Evolutionary conservation across 441 rosid genomes (phyloP).

Genomic region (Croton laevigatus): DNA sequence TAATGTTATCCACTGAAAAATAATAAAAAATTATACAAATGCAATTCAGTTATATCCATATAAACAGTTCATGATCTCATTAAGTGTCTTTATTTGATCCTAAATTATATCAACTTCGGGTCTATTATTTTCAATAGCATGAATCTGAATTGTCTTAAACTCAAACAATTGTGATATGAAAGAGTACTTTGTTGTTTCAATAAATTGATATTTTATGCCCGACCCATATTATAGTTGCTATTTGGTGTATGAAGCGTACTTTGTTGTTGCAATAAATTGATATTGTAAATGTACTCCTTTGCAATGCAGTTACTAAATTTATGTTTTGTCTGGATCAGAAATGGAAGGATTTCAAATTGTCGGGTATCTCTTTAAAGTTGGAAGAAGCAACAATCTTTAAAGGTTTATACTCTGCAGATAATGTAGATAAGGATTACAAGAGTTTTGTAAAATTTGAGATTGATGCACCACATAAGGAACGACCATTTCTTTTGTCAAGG

Average conservation of each 20-base stretch:
- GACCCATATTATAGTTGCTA: no score
- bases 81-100: neutral
- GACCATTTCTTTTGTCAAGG: constrained; percentile 40
- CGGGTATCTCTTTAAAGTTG: constrained; percentile 28
- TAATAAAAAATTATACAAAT: no score
- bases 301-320: neutral
- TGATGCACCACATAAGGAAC: constrained; percentile 17
- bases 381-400: constrained; percentile 14
- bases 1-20: no score
- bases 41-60: neutral
- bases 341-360: constrained; percentile 32
- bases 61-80: neutral
- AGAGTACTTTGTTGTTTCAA: neutral
- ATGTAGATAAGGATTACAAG: neutral
- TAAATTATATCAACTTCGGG: neutral
- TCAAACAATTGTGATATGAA: neutral
- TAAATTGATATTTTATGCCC: no score
- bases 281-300: neutral
- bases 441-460: constrained; percentile 24
- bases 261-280: constrained; percentile 13
- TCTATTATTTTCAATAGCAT: neutral
- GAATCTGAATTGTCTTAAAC: neutral
- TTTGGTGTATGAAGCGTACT: neutral
- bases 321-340: constrained; percentile 28
- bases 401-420: neutral